These are phyloP conservation scores for Euryodendron excelsum DNA, from an alignment of 148 eudicot species.

Conservation along the genomic window DNA sequence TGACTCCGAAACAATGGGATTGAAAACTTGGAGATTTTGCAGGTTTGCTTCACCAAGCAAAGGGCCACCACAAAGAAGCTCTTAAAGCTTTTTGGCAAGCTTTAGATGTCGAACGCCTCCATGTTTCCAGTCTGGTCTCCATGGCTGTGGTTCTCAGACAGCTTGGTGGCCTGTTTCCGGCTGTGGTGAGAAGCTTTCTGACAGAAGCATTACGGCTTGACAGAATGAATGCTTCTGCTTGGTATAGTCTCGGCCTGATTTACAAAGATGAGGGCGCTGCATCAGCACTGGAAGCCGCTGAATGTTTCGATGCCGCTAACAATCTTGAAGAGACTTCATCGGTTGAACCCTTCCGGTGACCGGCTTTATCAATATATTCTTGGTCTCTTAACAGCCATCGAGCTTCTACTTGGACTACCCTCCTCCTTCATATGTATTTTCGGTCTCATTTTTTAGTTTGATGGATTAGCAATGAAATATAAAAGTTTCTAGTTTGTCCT, in stretches of 20 bases:
- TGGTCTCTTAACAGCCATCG: background rate
- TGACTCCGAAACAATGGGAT: too few relatives aligned
- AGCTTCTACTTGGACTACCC: too few relatives aligned
- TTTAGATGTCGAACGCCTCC: conserved; percentile 57
- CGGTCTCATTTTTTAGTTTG: background rate
- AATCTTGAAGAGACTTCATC: conserved; percentile 76
- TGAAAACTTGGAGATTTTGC: conserved; percentile 11
- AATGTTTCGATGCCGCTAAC: conserved; percentile 75
- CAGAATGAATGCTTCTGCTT: conserved; percentile 63
- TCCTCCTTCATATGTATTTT: background rate
- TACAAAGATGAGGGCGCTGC: conserved; percentile 46
- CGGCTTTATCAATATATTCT: background rate
- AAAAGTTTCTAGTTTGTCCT: background rate
- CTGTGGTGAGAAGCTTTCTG: conserved; percentile 53
- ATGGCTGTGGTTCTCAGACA: conserved; percentile 51
- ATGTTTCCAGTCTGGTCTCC: conserved; percentile 74
- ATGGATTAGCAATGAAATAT: background rate
- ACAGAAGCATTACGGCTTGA: conserved; percentile 66
- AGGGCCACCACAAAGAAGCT: conserved; percentile 62
- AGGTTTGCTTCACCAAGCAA: conserved; percentile 74
- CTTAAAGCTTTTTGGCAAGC: conserved; percentile 55
- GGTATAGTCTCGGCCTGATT: conserved; percentile 81
- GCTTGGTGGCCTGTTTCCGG: conserved; percentile 31
- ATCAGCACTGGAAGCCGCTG: conserved; percentile 57
- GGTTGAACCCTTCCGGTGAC: conserved; percentile 77